These are phyloP conservation scores for Arxiozyma bovina DNA, from an alignment of 1,139 yeast species.

Conservation along the genomic window DNA sequence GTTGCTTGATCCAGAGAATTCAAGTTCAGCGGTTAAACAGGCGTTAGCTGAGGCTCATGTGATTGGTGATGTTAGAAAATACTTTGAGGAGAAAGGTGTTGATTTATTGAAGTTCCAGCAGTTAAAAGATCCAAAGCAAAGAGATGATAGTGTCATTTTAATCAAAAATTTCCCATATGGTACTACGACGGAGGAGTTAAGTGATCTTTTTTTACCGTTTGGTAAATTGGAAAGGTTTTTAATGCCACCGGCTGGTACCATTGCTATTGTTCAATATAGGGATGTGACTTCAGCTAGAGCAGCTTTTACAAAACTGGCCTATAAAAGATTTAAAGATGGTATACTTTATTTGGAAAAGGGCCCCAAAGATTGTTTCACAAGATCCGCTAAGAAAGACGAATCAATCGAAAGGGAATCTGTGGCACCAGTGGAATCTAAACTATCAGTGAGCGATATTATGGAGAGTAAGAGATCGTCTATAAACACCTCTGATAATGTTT, in stretches of 20 bases:
- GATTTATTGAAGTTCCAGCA: slow-evolving; percentile 63
- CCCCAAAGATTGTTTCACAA: slow-evolving; percentile 69
- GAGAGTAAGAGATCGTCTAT: slow-evolving; percentile 29
- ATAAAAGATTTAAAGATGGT: slow-evolving; percentile 76
- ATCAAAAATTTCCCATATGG: slow-evolving; percentile 89
- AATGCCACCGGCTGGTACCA: slow-evolving; percentile 96
- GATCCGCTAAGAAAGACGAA: slow-evolving; percentile 38
- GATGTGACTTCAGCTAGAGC: slow-evolving; percentile 78
- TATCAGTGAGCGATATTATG: slow-evolving; percentile 38
- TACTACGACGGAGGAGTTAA: slow-evolving; percentile 68
- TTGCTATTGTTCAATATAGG: slow-evolving; percentile 88
- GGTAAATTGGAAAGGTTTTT: slow-evolving; percentile 75
- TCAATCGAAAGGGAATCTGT: slow-evolving; percentile 20
- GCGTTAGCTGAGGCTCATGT: slow-evolving; percentile 97
- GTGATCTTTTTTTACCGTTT: slow-evolving; percentile 68
- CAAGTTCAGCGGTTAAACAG: slow-evolving; percentile 91
- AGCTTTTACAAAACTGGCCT: slow-evolving; percentile 83
- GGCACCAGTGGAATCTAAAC: slow-evolving; percentile 33
- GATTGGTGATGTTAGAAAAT: slow-evolving; percentile 80
- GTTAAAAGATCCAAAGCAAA: slow-evolving; percentile 43
- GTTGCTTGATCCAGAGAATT: slow-evolving; percentile 75
- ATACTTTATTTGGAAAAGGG: slow-evolving; percentile 90
- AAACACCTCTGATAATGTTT: background rate
- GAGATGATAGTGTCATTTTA: slow-evolving; percentile 73
- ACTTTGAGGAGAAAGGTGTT: slow-evolving; percentile 76